Evolutionary conservation across 2,329 filamentous ascomycete species (phyloP), one percentile per base, ranked within the genome.

Genomic region (Orbilia brochopaga): DNA sequence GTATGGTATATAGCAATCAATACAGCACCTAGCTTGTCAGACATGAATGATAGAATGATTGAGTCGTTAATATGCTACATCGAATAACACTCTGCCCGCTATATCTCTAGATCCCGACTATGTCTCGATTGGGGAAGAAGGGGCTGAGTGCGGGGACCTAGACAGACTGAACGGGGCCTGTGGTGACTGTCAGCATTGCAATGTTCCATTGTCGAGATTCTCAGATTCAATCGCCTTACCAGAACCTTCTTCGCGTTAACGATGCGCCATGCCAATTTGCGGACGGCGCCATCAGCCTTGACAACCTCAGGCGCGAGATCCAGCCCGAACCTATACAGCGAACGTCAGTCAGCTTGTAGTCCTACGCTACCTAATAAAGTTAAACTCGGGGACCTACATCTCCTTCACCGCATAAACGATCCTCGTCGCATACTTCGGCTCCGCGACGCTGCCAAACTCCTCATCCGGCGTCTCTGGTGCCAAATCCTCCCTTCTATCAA

Each of bases 221-320:
- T 42, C 15, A 46, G 27, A 17, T 13, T 10, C n/a, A n/a, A 35
- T 30, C 53, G 8, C 84, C 89, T 82, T 82, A 95, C 91, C 81
- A 97, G 80, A 74, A 96, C 94, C 80, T 92, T 91, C 83, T 97
- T 97, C 37, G 94, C 94, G 79, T 96, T 96, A 79, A 90, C 94
- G 74, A 99, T 90, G 77, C 94, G 86, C 92, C 93, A 97, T 4
- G 92, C 92, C 74, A 99, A 82, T 78, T 96, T 96, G 77, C 85
- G 87, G 69, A 97, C 90, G 76, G 88, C 95, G 4, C 94, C 91
- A 81, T 99, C 94, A 0, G 92, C 92, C 58, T 90, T 87, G 32
- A 99, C 94, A 0, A 97, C 93, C 50, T 91, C 91, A 0, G 92
- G 89, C 1, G 94, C 91, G 78, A 99, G 92, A 79, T 99, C 94